phyloP scores from a whole-genome alignment of 78 protist species.

The Creolimax fragrantissima region DNA sequence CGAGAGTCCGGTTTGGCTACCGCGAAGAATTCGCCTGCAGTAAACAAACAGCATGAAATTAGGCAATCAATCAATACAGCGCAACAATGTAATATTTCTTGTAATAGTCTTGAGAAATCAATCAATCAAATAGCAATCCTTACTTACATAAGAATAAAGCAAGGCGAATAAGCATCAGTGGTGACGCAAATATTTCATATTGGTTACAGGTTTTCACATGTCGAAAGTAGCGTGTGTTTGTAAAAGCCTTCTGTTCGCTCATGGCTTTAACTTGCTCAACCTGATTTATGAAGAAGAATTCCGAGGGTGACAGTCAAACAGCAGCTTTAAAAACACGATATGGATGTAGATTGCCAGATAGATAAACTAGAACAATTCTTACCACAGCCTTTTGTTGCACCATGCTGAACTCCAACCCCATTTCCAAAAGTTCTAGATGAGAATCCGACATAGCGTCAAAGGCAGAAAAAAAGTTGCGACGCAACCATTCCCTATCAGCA shows the following conservation, averaged over 20 bases:
- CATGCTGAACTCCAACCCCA: not conserved
- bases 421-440: not conserved
- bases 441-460: not conserved
- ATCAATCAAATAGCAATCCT: no score
- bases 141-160: not conserved
- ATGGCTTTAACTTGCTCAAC: slow-evolving; percentile 1
- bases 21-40: not conserved
- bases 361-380: not conserved
- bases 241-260: not conserved
- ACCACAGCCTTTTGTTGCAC: not conserved
- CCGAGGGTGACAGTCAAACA: no score
- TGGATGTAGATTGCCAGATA: no score
- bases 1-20: not conserved
- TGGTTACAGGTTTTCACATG: not conserved
- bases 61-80: no score
- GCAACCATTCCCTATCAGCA: not conserved
- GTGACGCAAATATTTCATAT: not conserved
- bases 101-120: no score
- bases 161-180: not conserved
- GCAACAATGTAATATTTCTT: no score
- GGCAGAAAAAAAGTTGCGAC: not conserved
- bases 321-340: no score
- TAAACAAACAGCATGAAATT: no score
- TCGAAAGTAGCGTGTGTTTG: not conserved
- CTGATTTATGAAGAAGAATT: no score